A percentile compares a stretch with the other conserved stretches of the same genome.
These are phyloP conservation scores for Alnus rubra DNA, from an alignment of 306 rosid species.

Conservation along the genomic window DNA sequence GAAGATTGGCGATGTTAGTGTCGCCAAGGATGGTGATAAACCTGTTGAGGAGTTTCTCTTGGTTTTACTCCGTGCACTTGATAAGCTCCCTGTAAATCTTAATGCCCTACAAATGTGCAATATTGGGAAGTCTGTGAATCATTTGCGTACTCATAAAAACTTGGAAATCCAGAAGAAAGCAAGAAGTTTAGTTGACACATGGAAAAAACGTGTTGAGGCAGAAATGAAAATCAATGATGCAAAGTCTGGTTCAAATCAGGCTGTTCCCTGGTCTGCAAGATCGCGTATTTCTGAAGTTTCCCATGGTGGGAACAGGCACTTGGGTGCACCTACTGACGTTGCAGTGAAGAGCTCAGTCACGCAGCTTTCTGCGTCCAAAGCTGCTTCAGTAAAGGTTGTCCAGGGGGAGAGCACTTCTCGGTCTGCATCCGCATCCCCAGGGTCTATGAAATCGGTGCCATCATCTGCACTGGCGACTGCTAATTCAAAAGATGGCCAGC, in stretches of 20 bases:
- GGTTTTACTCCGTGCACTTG: slow-evolving; percentile 81
- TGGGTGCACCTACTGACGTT: slow-evolving; percentile 58
- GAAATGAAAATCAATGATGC: slow-evolving; percentile 81
- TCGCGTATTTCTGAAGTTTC: slow-evolving; percentile 56
- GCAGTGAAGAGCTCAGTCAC: slow-evolving; percentile 52
- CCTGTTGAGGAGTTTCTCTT: slow-evolving; percentile 82
- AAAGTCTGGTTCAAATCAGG: slow-evolving; percentile 56
- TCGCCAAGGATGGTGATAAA: slow-evolving; percentile 62
- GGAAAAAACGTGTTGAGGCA: slow-evolving; percentile 90
- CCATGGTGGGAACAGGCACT: slow-evolving; percentile 59
- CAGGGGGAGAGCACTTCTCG: slow-evolving; percentile 54
- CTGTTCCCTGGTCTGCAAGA: slow-evolving; percentile 64
- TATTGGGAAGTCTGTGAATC: slow-evolving; percentile 88
- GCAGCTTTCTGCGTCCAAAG: slow-evolving; percentile 53
- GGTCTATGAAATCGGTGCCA: slow-evolving; percentile 48
- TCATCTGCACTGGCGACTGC: slow-evolving; percentile 39
- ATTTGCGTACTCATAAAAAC: slow-evolving; percentile 74
- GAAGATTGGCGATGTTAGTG: slow-evolving; percentile 60
- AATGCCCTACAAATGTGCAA: slow-evolving; percentile 77
- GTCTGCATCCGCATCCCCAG: slow-evolving; percentile 60
- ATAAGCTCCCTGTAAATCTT: slow-evolving; percentile 89
- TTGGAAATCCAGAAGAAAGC: slow-evolving; percentile 88
- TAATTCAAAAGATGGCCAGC: slow-evolving; percentile 57
- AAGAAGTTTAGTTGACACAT: slow-evolving; percentile 80
- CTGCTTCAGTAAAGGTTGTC: slow-evolving; percentile 51